Evolutionary conservation across 2,329 filamentous ascomycete species (phyloP).

Genomic region (Diplocarpon mali): DNA sequence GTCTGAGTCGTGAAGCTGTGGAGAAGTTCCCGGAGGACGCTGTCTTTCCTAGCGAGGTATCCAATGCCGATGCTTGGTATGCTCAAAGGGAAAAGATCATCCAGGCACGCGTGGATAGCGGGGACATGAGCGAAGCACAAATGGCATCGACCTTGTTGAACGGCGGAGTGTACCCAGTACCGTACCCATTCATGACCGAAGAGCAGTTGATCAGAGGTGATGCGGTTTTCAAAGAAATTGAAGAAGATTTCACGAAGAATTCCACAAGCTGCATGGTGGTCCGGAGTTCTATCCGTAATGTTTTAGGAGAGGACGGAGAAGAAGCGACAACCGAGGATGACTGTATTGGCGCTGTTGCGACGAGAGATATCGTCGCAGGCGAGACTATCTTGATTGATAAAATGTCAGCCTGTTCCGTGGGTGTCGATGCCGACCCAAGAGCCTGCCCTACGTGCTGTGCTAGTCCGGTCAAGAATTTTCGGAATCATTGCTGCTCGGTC

Average conservation of each 20-base stretch:
- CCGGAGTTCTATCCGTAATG: constrained; percentile 17
- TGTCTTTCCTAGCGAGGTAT: constrained; percentile 20
- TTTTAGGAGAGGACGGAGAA: constrained; percentile 1
- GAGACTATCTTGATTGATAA: constrained; percentile 17
- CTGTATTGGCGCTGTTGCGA: constrained; percentile 19
- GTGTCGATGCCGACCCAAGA: constrained; percentile 12
- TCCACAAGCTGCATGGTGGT: constrained; percentile 20
- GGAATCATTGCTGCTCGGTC: constrained; percentile 18
- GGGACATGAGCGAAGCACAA: constrained; percentile 15
- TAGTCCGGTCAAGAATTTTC: constrained; percentile 8
- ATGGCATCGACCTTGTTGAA: constrained; percentile 17
- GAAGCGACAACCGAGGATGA: constrained; percentile 16
- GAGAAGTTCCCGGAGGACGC: constrained; percentile 20
- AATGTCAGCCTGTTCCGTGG: constrained; percentile 12
- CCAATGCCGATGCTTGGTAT: constrained; percentile 20
- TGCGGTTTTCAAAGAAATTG: constrained; percentile 11
- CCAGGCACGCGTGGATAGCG: constrained; percentile 10
- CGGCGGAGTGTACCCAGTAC: constrained; percentile 19
- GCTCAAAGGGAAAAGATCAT: constrained; percentile 16
- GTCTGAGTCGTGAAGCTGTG: constrained; percentile 17
- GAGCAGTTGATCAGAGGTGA: constrained; percentile 17
- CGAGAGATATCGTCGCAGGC: constrained; percentile 12
- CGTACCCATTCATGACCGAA: constrained; percentile 20
- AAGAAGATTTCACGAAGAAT: constrained; percentile 15
- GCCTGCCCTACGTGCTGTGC: constrained; percentile 22